Evolutionary conservation across 2,329 filamentous ascomycete species (phyloP).

Genomic region (Paraphaeosphaeria minitans): DNA sequence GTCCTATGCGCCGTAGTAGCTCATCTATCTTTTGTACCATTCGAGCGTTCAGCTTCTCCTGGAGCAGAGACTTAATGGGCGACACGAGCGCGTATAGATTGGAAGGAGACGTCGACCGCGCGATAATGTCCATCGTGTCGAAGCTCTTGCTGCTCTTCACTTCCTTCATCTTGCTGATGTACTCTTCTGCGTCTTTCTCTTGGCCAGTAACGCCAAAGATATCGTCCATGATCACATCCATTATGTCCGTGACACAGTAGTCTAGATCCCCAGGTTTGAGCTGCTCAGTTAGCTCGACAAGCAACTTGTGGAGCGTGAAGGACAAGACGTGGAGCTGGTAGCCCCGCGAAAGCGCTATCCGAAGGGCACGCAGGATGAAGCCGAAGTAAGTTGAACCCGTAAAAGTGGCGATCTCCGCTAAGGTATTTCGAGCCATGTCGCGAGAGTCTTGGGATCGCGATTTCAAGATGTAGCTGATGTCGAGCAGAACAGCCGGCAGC

Average conservation of each 20-base stretch:
- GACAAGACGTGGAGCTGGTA: constrained; percentile 96
- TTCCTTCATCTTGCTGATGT: constrained; percentile 94
- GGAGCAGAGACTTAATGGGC: constrained; percentile 77
- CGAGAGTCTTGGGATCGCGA: constrained; percentile 81
- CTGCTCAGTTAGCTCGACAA: constrained; percentile 74
- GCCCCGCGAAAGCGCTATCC: constrained; percentile 79
- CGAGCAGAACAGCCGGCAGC: constrained; percentile 82
- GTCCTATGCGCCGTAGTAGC: constrained; percentile 78
- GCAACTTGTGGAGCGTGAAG: constrained; percentile 89
- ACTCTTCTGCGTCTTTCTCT: constrained; percentile 96
- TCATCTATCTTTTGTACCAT: constrained; percentile 91
- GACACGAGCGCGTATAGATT: constrained; percentile 76
- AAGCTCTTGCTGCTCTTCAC: constrained; percentile 98
- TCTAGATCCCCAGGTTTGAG: constrained; percentile 85
- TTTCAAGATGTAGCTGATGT: constrained; percentile 84
- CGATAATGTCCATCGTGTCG: constrained; percentile 93
- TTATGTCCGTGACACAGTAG: constrained; percentile 79
- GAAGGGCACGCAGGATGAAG: constrained; percentile 90
- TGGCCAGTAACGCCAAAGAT: constrained; percentile 91
- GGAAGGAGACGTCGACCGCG: constrained; percentile 77
- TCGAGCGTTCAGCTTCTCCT: constrained; percentile 81
- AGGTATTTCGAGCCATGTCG: constrained; percentile 86
- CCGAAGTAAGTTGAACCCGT: constrained; percentile 83
- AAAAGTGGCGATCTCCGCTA: constrained; percentile 80
- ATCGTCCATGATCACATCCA: constrained; percentile 92